Evolutionary conservation across 352 stramenopile species (phyloP).

Genomic region (Peronospora farinosa): DNA sequence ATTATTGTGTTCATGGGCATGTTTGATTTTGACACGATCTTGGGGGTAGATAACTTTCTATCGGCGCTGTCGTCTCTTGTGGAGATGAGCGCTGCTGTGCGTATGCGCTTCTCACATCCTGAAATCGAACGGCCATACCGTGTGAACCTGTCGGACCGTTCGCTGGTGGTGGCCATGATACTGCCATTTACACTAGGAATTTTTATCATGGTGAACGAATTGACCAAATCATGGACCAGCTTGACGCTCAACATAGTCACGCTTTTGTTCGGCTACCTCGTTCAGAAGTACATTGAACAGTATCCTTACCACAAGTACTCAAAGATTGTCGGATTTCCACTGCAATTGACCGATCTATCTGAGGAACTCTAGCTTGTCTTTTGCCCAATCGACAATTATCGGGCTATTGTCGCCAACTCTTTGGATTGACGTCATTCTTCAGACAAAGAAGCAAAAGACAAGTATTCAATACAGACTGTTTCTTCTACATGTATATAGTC

Average conservation of each 20-base stretch:
- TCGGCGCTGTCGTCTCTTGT: conserved; percentile 65
- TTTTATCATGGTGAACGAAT: conserved; percentile 77
- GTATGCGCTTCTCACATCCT: conserved; percentile 70
- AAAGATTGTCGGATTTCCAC: conserved; percentile 33
- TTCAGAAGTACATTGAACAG: conserved; percentile 60
- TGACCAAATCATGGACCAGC: conserved; percentile 70
- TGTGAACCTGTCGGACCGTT: conserved; percentile 59
- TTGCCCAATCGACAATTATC: background rate
- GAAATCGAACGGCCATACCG: conserved; percentile 69
- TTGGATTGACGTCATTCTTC: background rate
- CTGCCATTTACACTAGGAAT: conserved; percentile 47
- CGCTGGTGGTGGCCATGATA: conserved; percentile 46
- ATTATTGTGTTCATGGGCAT: conserved; percentile 77
- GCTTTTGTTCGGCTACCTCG: conserved; percentile 40
- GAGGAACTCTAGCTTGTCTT: conserved; percentile 35
- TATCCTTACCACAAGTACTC: conserved; percentile 62
- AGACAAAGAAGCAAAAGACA: background rate
- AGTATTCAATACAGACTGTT: background rate
- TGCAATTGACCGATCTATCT: conserved; percentile 37
- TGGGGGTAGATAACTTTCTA: conserved; percentile 78
- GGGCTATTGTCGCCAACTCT: background rate
- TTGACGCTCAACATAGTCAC: conserved; percentile 51
- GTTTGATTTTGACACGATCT: conserved; percentile 78
- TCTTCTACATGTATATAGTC: too few relatives aligned
- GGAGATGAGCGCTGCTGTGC: conserved; percentile 70